A percentile compares a stretch with the other conserved stretches of the same genome.
Conservation (phyloP, 2,329 filamentous ascomycete genomes). For the Zymoseptoria tritici region DNA sequence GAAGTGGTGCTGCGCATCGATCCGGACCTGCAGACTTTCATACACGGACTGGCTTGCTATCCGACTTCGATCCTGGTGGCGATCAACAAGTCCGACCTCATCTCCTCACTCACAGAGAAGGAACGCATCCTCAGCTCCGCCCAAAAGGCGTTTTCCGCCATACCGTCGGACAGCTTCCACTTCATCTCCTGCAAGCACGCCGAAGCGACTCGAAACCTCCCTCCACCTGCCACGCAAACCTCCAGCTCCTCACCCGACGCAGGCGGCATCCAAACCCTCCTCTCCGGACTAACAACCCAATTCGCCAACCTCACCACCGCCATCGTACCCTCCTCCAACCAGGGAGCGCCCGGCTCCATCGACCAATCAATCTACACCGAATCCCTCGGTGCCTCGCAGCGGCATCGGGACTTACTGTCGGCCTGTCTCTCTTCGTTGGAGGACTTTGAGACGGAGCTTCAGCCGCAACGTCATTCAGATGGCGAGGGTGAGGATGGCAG, state of each 20-base stretch:
- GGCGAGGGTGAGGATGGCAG: neutral
- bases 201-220: conserved; percentile 15
- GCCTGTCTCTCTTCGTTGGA: conserved; percentile 65
- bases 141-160: conserved; percentile 30
- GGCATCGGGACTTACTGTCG: conserved; percentile 74
- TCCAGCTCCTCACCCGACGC: conserved; percentile 37
- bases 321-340: conserved; percentile 13
- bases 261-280: conserved; percentile 62
- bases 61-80: conserved; percentile 42
- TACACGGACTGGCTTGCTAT: neutral
- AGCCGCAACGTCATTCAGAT: conserved; percentile 33
- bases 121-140: neutral
- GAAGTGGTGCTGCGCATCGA: neutral
- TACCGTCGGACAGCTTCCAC: conserved; percentile 44
- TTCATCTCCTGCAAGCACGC: conserved; percentile 60
- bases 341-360: neutral
- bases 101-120: conserved; percentile 24
- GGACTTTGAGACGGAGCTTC: conserved; percentile 56
- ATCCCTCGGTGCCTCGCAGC: conserved; percentile 80
- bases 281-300: conserved; percentile 56
- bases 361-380: conserved; percentile 37
- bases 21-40: neutral
- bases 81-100: conserved; percentile 54
- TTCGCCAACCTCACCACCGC: conserved; percentile 63
- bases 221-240: conserved; percentile 32